These are phyloP conservation scores for Nitzschia inconspicua DNA, from an alignment of 108 stramenopile species.

Conservation along the genomic window DNA sequence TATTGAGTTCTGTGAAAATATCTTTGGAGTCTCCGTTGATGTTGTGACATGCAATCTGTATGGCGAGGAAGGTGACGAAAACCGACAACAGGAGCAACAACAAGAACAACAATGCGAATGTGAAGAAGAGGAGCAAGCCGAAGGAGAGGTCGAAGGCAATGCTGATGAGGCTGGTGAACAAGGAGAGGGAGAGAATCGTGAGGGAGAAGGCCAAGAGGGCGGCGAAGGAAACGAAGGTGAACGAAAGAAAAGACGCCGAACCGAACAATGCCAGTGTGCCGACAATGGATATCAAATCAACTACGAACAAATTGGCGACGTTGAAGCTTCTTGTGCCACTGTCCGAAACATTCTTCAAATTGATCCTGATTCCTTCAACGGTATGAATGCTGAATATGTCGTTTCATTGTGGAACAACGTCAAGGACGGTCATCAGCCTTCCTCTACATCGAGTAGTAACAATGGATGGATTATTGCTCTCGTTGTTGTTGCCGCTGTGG, in stretches of 20 bases:
- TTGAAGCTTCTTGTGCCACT: background rate
- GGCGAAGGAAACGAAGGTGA: background rate
- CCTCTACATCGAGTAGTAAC: too few species aligned
- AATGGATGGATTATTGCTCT: too few species aligned
- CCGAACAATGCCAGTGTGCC: background rate
- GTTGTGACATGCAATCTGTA: background rate
- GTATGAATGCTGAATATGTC: too few species aligned
- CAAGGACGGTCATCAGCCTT: too few species aligned
- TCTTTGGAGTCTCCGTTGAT: constrained; percentile 4
- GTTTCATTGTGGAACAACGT: too few species aligned
- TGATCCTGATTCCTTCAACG: too few species aligned
- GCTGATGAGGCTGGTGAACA: background rate
- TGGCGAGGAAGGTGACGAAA: background rate
- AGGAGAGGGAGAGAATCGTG: background rate
- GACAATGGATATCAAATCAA: background rate
- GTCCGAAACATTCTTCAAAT: too few species aligned
- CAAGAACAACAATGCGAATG: too few species aligned
- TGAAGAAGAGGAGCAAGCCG: too few species aligned
- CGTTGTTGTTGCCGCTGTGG: too few species aligned
- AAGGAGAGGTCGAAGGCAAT: background rate
- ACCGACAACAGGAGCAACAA: too few species aligned
- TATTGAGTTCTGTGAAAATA: constrained; percentile 2
- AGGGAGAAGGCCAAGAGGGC: background rate
- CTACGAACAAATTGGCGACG: background rate
- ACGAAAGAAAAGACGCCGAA: background rate